Evolutionary conservation across 768 basidiomycete species (phyloP), one percentile per base, ranked within the genome.

Genomic region (Leucocoprinus birnbaumii): DNA sequence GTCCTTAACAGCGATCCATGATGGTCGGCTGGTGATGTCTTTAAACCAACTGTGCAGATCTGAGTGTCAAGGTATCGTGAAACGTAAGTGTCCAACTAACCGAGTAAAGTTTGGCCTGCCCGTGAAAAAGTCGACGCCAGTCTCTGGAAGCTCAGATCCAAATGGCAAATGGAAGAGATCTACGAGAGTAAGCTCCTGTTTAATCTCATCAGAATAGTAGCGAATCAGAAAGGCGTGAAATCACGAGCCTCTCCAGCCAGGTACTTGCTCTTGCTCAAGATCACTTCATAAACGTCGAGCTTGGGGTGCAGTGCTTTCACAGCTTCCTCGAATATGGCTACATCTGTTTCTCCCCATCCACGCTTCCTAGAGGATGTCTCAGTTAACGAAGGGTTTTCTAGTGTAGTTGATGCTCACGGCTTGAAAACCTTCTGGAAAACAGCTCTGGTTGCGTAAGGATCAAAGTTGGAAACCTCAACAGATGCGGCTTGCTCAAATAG

Each of bases 341-440:
- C n/a, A 34, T 72, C 61, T 0, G 62, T n/a, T 48, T 21, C 47
- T 16, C 7, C 60, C 60, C 18, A n/a, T 45, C 45, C 49, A 34
- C 41, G 59, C 58, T 37, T 40, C 11, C 18, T 44, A 31, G 19
- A 37, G 3, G 40, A 7, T 8, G 2, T 5, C 31, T 40, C 3
- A 31, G 31, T 5, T 5, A 31, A 5, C 11, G 31, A 31, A 31
- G 31, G 6, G 11, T 31, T 31, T 11, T 31, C 11, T 31, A 5
- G 11, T 31, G 5, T 5, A 31, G 11, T 31, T 31, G 11, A 31
- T 5, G 31, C 75, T 47, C 60, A 83, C 80, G 59, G 59, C 55
- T 83, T 83, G 69, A 82, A 75, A 21, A 84, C 55, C 59, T 73
- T 78, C 69, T 90, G 85, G 1, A 11, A 54, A 3, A 71, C 70